Evolutionary conservation across 345 rosid genomes (phyloP).

Genomic region (Viola odorata): DNA sequence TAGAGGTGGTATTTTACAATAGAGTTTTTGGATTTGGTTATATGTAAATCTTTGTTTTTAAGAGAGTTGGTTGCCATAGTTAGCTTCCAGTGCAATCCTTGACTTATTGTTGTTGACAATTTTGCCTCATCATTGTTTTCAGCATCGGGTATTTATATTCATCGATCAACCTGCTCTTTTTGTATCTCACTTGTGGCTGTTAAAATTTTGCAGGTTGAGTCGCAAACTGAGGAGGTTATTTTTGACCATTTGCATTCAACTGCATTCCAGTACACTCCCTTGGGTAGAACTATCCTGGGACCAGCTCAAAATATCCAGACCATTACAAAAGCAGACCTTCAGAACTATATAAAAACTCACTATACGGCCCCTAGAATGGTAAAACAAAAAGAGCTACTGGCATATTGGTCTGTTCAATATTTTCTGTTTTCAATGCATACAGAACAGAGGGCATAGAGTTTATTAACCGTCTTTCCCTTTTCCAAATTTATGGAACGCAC

Average conservation of each 20-base stretch:
- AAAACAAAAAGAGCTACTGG: constrained; percentile 12
- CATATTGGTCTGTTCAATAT: not conserved
- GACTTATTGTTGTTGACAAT: not conserved
- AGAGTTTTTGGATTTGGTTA: too few relatives aligned
- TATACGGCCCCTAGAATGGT: constrained; percentile 99
- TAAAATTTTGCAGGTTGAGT: constrained; percentile 57
- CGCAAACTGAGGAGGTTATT: constrained; percentile 90
- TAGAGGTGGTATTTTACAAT: too few relatives aligned
- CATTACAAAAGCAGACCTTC: constrained; percentile 70
- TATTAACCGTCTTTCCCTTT: too few relatives aligned
- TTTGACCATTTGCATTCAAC: constrained; percentile 97
- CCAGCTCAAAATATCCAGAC: constrained; percentile 77
- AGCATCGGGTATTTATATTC: not conserved
- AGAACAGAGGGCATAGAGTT: too few relatives aligned
- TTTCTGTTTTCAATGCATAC: too few relatives aligned
- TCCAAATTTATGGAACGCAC: too few relatives aligned
- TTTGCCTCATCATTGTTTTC: not conserved
- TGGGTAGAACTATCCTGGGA: constrained; percentile 94
- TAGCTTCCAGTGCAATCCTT: too few relatives aligned
- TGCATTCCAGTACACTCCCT: constrained; percentile 87
- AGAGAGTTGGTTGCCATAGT: too few relatives aligned
- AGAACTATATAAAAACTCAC: constrained; percentile 80
- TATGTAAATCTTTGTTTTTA: too few relatives aligned
- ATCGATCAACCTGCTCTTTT: not conserved
- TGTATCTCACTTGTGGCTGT: not conserved